A percentile compares a stretch with the other conserved stretches of the same genome.
Evolutionary conservation across 1,284 basidiomycete genomes (phyloP).

Genomic region (Omphalotus olearius): DNA sequence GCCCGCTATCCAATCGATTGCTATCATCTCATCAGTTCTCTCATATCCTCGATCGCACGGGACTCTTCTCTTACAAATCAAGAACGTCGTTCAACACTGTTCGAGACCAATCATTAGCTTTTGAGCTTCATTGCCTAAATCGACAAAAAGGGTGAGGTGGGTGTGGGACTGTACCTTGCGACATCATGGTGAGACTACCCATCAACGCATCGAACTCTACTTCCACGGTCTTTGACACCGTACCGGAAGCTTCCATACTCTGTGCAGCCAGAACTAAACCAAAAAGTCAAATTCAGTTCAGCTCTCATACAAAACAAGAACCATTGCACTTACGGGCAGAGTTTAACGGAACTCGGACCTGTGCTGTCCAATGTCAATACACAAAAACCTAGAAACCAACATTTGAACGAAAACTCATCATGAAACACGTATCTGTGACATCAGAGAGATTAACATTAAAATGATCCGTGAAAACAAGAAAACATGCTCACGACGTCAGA

Average conservation of each 20-base stretch:
- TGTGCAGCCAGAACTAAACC: slow-evolving; percentile 60
- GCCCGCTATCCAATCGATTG: slow-evolving; percentile 57
- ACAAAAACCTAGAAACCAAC: slow-evolving; percentile 15
- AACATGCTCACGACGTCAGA: slow-evolving; percentile 51
- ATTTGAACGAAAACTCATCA: slow-evolving; percentile 28
- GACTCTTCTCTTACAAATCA: slow-evolving; percentile 37
- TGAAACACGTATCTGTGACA: slow-evolving; percentile 59
- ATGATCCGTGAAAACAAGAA: slow-evolving; percentile 28
- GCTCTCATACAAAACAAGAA: too few species aligned
- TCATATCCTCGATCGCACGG: neutral
- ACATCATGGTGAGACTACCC: slow-evolving; percentile 69
- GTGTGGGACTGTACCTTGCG: slow-evolving; percentile 38
- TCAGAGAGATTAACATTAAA: neutral
- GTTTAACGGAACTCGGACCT: slow-evolving; percentile 89
- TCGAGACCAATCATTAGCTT: neutral
- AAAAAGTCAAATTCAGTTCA: too few species aligned
- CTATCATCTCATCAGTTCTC: slow-evolving; percentile 19
- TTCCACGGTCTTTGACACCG: slow-evolving; percentile 43
- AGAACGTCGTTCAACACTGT: slow-evolving; percentile 49
- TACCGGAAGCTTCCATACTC: slow-evolving; percentile 60
- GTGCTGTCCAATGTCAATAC: slow-evolving; percentile 26
- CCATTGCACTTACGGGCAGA: slow-evolving; percentile 62
- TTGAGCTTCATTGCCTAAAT: neutral
- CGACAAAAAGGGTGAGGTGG: neutral
- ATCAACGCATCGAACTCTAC: slow-evolving; percentile 66